Percentiles rank a stretch among this genome's conserved stretches.
Conservation (phyloP, 257 asterid genomes). For the Phtheirospermum japonicum region DNA sequence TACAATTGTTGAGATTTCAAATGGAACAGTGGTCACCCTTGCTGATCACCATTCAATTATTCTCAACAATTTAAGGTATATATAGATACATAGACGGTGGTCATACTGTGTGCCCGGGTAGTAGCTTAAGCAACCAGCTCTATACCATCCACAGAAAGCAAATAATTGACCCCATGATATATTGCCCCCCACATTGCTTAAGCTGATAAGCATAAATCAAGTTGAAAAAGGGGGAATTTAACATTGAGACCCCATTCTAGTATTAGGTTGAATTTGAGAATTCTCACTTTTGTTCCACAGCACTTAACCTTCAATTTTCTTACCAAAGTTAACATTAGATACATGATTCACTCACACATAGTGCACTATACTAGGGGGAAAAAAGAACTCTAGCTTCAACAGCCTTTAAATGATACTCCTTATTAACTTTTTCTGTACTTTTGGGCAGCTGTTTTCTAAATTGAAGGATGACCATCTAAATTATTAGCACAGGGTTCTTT, state of each 20-base stretch:
- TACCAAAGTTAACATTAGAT: background rate
- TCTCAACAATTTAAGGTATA: background rate
- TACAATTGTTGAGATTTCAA: too few species aligned
- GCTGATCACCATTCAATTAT: background rate
- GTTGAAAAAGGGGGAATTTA: background rate
- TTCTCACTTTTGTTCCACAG: constrained; percentile 11
- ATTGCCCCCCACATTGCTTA: constrained; percentile 19
- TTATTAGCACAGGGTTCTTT: constrained; percentile 7
- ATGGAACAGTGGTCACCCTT: background rate
- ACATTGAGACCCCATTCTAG: constrained; percentile 8
- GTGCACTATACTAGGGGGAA: background rate
- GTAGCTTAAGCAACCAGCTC: constrained; percentile 17
- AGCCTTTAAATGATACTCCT: constrained; percentile 34
- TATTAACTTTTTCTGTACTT: background rate
- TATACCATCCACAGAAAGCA: constrained; percentile 15
- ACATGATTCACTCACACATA: background rate
- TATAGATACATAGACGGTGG: background rate
- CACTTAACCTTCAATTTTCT: background rate
- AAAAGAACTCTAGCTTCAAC: constrained; percentile 1
- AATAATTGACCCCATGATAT: background rate
- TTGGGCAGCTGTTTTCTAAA: constrained; percentile 29
- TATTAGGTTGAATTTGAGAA: background rate
- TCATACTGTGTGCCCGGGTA: background rate
- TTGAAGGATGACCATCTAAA: constrained; percentile 37
- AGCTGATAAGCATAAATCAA: background rate